Evolutionary conservation across 2,329 filamentous ascomycete genomes (phyloP).

Genomic region (Aureobasidium melanogenum): DNA sequence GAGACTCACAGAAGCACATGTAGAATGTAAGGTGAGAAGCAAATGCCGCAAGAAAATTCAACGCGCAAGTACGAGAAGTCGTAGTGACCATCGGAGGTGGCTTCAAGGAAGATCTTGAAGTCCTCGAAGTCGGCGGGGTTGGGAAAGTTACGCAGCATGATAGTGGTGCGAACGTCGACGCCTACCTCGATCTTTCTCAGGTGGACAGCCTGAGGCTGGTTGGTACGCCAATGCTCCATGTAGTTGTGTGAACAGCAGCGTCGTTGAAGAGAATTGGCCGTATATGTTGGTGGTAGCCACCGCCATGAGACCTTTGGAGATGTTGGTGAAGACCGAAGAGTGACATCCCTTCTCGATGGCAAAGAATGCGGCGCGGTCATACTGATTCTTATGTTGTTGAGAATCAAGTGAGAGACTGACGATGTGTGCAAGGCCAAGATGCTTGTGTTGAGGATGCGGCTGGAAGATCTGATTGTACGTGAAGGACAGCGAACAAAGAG

Average conservation of each 20-base stretch:
- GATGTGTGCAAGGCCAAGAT: too few relatives aligned
- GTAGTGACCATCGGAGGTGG: slow-evolving; percentile 71
- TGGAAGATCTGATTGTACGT: too few relatives aligned
- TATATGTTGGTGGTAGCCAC: too few relatives aligned
- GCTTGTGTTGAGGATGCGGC: too few relatives aligned
- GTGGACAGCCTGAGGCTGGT: slow-evolving; percentile 31
- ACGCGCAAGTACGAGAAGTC: slow-evolving; percentile 95
- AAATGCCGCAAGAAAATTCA: slow-evolving; percentile 38
- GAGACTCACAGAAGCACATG: slow-evolving; percentile 37
- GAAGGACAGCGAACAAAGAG: too few relatives aligned
- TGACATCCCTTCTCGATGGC: not conserved
- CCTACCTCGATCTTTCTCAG: slow-evolving; percentile 25
- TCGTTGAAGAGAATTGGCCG: not conserved
- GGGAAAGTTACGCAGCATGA: slow-evolving; percentile 61
- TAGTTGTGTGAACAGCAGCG: not conserved
- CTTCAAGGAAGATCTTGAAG: slow-evolving; percentile 70
- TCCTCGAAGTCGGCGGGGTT: slow-evolving; percentile 66
- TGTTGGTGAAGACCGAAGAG: not conserved
- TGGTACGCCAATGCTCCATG: not conserved
- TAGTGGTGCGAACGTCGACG: not conserved
- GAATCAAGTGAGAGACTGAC: too few relatives aligned
- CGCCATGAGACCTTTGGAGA: too few relatives aligned
- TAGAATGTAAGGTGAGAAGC: slow-evolving; percentile 65
- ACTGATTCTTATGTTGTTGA: too few relatives aligned
- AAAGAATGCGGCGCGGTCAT: too few relatives aligned